Percentiles rank a stretch among this genome's conserved stretches.
These are phyloP conservation scores for Pseudocercospora vitis DNA, from an alignment of 2,329 filamentous ascomycete species.

Conservation along the genomic window DNA sequence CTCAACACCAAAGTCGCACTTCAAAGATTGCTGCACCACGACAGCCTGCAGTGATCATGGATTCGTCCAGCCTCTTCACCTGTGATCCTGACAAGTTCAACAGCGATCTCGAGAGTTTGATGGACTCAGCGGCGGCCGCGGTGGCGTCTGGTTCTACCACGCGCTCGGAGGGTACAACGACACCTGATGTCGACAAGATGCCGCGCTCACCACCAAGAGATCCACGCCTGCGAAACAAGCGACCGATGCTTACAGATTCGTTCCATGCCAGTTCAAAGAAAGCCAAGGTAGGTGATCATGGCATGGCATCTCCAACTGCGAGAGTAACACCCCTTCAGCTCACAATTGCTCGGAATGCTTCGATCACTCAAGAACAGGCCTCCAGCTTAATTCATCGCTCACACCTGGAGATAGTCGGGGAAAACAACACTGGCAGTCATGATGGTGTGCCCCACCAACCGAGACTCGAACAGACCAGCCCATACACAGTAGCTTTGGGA, in stretches of 20 bases:
- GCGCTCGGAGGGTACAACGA: not conserved
- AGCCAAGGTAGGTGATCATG: conserved; percentile 6
- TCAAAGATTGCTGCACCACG: not conserved
- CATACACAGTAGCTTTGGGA: not conserved
- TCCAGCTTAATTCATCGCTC: no score
- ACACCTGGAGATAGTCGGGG: not conserved
- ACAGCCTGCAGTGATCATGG: conserved; percentile 10
- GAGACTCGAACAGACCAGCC: not conserved
- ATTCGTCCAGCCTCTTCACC: conserved; percentile 14
- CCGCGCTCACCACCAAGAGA: conserved; percentile 7
- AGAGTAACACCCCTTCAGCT: not conserved
- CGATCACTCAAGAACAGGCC: no score
- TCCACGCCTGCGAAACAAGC: conserved; percentile 16
- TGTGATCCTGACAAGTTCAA: conserved; percentile 16
- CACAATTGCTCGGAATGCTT: not conserved
- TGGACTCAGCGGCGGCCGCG: conserved; percentile 16
- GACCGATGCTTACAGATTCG: not conserved
- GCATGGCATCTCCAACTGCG: not conserved
- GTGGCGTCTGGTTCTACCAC: conserved; percentile 5
- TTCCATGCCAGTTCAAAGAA: conserved; percentile 7
- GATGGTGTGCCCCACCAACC: no score
- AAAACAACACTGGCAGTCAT: no score
- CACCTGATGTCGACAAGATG: not conserved
- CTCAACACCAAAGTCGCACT: not conserved
- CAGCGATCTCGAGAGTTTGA: conserved; percentile 18